Percentiles rank a stretch among this genome's conserved stretches.
Conservation (phyloP, 108 stramenopile genomes). For the Skeletonema grethae region DNA sequence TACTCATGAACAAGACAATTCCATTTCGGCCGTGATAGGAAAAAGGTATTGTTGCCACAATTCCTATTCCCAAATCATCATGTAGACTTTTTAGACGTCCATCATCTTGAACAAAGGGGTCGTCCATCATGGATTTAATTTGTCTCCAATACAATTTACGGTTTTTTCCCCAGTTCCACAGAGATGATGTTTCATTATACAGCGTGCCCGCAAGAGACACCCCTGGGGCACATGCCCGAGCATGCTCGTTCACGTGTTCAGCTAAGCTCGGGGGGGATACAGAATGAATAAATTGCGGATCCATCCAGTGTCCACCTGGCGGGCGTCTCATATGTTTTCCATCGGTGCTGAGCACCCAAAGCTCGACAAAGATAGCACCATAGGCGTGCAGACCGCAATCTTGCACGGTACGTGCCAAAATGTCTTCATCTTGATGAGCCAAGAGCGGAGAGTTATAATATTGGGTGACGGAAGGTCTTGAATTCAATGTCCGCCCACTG, state of each 20-base stretch:
- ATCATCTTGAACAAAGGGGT: conserved; percentile 38
- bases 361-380: conserved; percentile 45
- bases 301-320: conserved; percentile 20
- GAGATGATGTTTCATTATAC: neutral
- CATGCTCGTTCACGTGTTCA: neutral
- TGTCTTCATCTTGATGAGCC: conserved; percentile 24
- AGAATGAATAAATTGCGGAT: conserved; percentile 11
- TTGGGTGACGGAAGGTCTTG: neutral
- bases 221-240: conserved; percentile 15
- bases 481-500: too few species aligned
- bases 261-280: neutral
- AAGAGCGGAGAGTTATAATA: neutral
- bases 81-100: conserved; percentile 19
- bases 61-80: conserved; percentile 26
- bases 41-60: conserved; percentile 39
- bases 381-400: conserved; percentile 53
- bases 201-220: conserved; percentile 12
- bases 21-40: conserved; percentile 17
- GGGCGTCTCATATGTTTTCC: conserved; percentile 31
- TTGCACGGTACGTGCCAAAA: conserved; percentile 23
- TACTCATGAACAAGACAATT: conserved; percentile 38
- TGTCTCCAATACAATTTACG: conserved; percentile 30
- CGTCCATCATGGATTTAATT: conserved; percentile 23
- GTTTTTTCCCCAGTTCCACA: neutral
- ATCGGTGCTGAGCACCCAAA: conserved; percentile 38